phyloP scores from a whole-genome alignment of 495 filamentous ascomycete genomes.

The Podospora anserina region DNA sequence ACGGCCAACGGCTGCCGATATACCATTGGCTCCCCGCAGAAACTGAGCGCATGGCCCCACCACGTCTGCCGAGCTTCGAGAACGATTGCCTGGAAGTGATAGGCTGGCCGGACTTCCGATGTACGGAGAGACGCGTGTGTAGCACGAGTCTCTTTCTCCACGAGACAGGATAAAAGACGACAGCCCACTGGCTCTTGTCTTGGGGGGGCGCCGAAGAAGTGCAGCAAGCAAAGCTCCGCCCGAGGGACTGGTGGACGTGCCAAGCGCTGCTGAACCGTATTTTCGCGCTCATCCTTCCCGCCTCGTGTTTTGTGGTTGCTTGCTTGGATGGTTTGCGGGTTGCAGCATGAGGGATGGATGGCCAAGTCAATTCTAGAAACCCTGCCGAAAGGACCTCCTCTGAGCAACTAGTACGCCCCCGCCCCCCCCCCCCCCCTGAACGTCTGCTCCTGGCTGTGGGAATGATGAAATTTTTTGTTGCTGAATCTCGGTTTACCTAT shows the following conservation, averaged over 20 bases:
- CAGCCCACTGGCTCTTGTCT: not conserved
- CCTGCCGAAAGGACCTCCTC: not conserved
- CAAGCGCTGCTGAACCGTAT: not conserved
- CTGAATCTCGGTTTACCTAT: too few relatives aligned
- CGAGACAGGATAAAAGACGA: constrained; percentile 8
- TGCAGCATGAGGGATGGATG: constrained; percentile 5
- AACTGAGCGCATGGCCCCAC: constrained; percentile 3
- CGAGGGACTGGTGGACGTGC: not conserved
- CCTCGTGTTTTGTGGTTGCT: constrained; percentile 10
- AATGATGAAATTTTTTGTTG: too few relatives aligned
- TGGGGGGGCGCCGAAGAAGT: constrained; percentile 10
- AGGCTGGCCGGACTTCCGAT: constrained; percentile 24
- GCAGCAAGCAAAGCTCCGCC: constrained; percentile 1
- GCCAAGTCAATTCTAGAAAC: not conserved
- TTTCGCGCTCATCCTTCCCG: not conserved
- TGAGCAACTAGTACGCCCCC: not conserved
- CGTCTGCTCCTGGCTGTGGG: not conserved
- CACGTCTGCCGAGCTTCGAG: constrained; percentile 21
- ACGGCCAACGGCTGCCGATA: not conserved
- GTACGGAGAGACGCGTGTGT: constrained; percentile 16
- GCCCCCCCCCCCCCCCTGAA: not conserved
- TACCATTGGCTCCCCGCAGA: constrained; percentile 1
- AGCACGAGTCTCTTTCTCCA: constrained; percentile 13
- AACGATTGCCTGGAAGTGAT: constrained; percentile 15
- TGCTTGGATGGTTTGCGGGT: constrained; percentile 10